Conservation (phyloP, 306 rosid genomes). For the Vicia faba region DNA sequence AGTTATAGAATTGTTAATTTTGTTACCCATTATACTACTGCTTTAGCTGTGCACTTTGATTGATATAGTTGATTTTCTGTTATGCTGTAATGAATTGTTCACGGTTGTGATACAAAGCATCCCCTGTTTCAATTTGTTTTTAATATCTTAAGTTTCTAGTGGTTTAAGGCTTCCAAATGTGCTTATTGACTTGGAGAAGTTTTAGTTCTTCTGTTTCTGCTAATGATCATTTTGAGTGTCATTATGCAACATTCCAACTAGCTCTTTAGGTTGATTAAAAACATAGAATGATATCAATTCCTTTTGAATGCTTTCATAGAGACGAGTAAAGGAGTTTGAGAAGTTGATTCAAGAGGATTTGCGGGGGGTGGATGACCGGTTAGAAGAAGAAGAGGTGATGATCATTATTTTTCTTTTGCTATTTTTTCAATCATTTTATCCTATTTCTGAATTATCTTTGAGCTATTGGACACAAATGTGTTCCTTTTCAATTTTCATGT, state of each 20-base stretch:
- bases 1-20: slow-evolving; percentile 5
- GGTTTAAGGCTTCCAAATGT: too few species aligned
- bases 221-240: background rate
- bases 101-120: background rate
- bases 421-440: background rate
- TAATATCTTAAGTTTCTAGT: too few species aligned
- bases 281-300: slow-evolving; percentile 29
- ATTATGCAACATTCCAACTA: background rate
- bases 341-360: slow-evolving; percentile 95
- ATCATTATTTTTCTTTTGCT: slow-evolving; percentile 26
- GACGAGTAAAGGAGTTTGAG: slow-evolving; percentile 95
- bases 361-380: slow-evolving; percentile 82
- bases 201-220: background rate
- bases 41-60: background rate
- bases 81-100: background rate
- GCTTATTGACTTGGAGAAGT: too few species aligned
- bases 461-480: too few species aligned
- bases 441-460: background rate
- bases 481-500: too few species aligned
- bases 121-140: background rate
- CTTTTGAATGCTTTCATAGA: slow-evolving; percentile 50
- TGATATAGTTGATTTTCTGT: slow-evolving; percentile 11
- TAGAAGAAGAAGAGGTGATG: slow-evolving; percentile 95
- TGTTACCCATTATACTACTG: too few species aligned
- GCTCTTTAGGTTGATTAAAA: background rate